Percentiles rank a stretch among this genome's conserved stretches.
Conservation (phyloP, 2,329 filamentous ascomycete species). For the Pseudogymnoascus pannorum region DNA sequence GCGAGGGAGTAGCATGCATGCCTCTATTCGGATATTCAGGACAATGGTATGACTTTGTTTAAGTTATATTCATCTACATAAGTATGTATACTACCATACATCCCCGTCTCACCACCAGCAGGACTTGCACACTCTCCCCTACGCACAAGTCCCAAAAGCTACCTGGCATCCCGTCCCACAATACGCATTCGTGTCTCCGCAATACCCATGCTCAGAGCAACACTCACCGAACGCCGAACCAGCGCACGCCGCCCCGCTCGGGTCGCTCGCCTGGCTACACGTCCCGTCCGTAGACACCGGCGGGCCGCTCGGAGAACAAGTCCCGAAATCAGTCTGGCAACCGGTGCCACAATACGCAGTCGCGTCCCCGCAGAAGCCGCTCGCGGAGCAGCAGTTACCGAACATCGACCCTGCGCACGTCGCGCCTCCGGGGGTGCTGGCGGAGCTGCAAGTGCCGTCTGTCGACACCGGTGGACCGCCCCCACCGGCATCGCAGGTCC, state of each 20-base stretch:
- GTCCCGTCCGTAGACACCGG: constrained; percentile 14
- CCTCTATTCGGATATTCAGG: too few species aligned
- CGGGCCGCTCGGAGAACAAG: constrained; percentile 9
- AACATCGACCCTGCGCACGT: constrained; percentile 6
- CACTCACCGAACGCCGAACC: constrained; percentile 10
- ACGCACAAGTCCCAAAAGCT: too few species aligned
- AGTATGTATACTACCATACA: too few species aligned
- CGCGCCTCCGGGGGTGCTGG: not conserved
- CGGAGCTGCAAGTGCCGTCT: not conserved
- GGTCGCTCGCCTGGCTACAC: constrained; percentile 11
- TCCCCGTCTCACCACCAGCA: too few species aligned
- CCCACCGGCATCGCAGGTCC: constrained; percentile 9
- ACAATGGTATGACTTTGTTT: too few species aligned
- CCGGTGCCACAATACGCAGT: constrained; percentile 18
- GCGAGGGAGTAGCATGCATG: too few species aligned
- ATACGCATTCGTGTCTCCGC: not conserved
- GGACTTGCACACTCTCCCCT: not conserved
- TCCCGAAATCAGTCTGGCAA: constrained; percentile 14
- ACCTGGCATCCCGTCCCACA: not conserved
- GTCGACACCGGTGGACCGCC: constrained; percentile 3
- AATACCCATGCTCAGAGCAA: constrained; percentile 1
- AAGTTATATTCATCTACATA: too few species aligned
- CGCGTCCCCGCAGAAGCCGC: constrained; percentile 19
- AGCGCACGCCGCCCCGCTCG: constrained; percentile 13
- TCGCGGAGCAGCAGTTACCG: constrained; percentile 18